phyloP scores from a whole-genome alignment of 1,139 yeast genomes.

The Blastobotrys arbuscula region DNA sequence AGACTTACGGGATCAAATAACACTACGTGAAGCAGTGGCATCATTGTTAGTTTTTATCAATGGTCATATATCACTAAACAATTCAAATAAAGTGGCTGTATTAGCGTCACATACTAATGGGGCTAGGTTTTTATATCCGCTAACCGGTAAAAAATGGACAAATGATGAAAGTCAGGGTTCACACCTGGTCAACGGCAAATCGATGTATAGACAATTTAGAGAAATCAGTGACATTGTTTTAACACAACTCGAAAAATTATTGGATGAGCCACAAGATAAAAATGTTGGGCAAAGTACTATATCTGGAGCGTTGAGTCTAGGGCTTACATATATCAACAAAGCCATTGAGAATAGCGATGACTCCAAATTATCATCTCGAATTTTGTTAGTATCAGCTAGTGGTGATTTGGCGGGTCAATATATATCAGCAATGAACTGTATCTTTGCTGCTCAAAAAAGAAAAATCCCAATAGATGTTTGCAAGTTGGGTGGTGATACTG shows the following conservation, averaged over 20 bases:
- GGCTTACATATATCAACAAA: constrained; percentile 74
- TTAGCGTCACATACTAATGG: constrained; percentile 72
- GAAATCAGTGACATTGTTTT: constrained; percentile 73
- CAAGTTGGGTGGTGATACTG: constrained; percentile 70
- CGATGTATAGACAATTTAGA: constrained; percentile 83
- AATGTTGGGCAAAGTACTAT: constrained; percentile 43
- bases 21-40: constrained; percentile 52
- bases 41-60: constrained; percentile 67
- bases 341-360: constrained; percentile 31
- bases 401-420: constrained; percentile 78
- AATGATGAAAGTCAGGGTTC: constrained; percentile 10
- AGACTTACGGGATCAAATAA: constrained; percentile 40
- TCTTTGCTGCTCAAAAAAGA: constrained; percentile 88
- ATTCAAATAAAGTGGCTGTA: constrained; percentile 78
- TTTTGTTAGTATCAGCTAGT: constrained; percentile 68
- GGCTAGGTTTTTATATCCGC: constrained; percentile 68
- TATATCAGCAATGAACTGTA: constrained; percentile 91
- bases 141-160: constrained; percentile 16
- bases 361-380: constrained; percentile 54
- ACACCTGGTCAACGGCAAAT: constrained; percentile 29
- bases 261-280: constrained; percentile 28
- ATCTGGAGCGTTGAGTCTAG: constrained; percentile 74
- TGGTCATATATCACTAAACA: constrained; percentile 81
- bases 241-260: constrained; percentile 49
- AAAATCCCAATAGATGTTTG: constrained; percentile 87